phyloP scores from a whole-genome alignment of 305 asterid species.

The Striga hermonthica region DNA sequence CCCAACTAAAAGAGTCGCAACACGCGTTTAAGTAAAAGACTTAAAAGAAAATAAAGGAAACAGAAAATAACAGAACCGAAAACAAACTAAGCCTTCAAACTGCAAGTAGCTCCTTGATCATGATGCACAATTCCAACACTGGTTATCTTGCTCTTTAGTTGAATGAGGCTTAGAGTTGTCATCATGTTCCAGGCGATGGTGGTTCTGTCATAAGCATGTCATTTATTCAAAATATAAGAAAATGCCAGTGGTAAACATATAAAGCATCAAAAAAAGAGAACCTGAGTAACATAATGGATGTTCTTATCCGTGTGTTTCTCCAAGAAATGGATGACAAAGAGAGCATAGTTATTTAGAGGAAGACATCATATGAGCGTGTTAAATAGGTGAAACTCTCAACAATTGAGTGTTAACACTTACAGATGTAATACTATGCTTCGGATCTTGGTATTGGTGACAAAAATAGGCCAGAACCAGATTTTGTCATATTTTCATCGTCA shows the following conservation, averaged over 20 bases:
- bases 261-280: conserved; percentile 35
- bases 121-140: no score
- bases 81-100: no score
- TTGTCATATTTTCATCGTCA: background rate
- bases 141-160: conserved; percentile 32
- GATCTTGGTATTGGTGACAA: conserved; percentile 11
- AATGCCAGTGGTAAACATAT: conserved; percentile 23
- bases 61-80: no score
- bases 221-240: conserved; percentile 27
- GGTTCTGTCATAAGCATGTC: conserved; percentile 39
- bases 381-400: conserved; percentile 15
- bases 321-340: conserved; percentile 35
- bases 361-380: conserved; percentile 13
- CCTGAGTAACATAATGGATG: conserved; percentile 67
- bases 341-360: conserved; percentile 10
- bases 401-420: conserved; percentile 15
- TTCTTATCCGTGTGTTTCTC: conserved; percentile 67
- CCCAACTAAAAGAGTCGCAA: no score
- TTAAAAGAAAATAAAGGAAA: no score
- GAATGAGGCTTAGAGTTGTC: conserved; percentile 33
- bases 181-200: conserved; percentile 37
- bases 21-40: no score
- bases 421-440: background rate
- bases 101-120: no score
- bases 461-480: background rate